These are phyloP conservation scores for Camelina sativa DNA, from an alignment of 345 rosid species.

Conservation along the genomic window DNA sequence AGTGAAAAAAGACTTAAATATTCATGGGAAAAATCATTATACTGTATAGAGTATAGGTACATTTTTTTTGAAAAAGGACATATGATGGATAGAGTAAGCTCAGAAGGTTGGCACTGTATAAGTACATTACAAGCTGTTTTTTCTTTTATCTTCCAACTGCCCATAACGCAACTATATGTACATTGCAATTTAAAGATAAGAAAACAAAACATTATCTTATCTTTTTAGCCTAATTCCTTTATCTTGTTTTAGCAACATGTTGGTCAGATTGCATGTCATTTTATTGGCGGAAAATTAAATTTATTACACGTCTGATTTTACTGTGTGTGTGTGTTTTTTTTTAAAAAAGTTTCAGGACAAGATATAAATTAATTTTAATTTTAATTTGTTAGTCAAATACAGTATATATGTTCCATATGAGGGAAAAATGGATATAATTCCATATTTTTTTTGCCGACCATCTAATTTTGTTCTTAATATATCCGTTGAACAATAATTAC, in stretches of 20 bases:
- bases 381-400: neutral
- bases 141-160: neutral
- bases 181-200: neutral
- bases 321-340: neutral
- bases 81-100: no score
- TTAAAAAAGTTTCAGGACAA: no score
- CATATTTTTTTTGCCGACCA: neutral
- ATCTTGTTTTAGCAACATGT: constrained; percentile 7
- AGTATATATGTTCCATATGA: neutral
- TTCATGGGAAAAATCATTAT: neutral
- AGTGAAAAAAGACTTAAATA: neutral
- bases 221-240: neutral
- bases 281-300: neutral
- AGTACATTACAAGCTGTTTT: neutral
- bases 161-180: constrained; percentile 12
- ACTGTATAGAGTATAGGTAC: no score
- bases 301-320: neutral
- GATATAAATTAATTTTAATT: neutral
- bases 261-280: constrained; percentile 15
- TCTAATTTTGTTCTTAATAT: neutral
- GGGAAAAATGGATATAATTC: neutral
- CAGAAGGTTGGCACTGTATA: no score
- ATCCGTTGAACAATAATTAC: neutral
- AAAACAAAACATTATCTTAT: constrained; percentile 39
- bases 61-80: no score